These are phyloP conservation scores for Aspergillus sp. DNA, from an alignment of 2,329 filamentous ascomycete species.

Conservation along the genomic window DNA sequence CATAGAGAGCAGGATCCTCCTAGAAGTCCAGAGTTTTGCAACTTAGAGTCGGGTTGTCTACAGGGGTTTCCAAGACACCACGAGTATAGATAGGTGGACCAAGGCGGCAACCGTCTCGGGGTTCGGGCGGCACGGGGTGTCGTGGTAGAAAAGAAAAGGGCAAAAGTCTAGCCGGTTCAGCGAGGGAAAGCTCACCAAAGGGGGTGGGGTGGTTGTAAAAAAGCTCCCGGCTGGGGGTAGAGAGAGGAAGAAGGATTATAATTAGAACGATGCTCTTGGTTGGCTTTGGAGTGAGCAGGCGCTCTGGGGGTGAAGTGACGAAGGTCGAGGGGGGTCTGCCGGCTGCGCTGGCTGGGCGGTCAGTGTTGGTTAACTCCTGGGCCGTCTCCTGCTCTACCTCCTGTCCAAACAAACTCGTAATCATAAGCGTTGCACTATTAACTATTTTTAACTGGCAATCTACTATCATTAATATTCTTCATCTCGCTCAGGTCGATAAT, in stretches of 20 bases:
- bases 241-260: conserved; percentile 2
- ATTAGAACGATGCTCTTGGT: conserved; percentile 2
- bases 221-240: background rate
- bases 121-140: conserved; percentile 2
- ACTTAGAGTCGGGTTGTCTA: conserved; percentile 21
- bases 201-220: background rate
- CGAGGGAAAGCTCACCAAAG: background rate
- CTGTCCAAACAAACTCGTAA: background rate
- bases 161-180: conserved; percentile 2
- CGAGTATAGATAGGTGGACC: conserved; percentile 31
- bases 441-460: background rate
- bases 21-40: conserved; percentile 15
- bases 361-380: conserved; percentile 1
- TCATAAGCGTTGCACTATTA: background rate
- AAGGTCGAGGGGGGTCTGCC: conserved; percentile 2
- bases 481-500: background rate
- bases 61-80: conserved; percentile 24
- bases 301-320: background rate
- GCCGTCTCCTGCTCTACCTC: background rate
- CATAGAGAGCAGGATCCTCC: conserved; percentile 30
- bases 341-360: conserved; percentile 18
- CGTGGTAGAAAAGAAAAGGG: background rate
- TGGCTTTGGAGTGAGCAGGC: conserved; percentile 3
- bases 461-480: background rate
- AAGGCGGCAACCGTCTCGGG: conserved; percentile 21